These are phyloP conservation scores for Senna tora DNA, from an alignment of 306 rosid species.

Conservation along the genomic window DNA sequence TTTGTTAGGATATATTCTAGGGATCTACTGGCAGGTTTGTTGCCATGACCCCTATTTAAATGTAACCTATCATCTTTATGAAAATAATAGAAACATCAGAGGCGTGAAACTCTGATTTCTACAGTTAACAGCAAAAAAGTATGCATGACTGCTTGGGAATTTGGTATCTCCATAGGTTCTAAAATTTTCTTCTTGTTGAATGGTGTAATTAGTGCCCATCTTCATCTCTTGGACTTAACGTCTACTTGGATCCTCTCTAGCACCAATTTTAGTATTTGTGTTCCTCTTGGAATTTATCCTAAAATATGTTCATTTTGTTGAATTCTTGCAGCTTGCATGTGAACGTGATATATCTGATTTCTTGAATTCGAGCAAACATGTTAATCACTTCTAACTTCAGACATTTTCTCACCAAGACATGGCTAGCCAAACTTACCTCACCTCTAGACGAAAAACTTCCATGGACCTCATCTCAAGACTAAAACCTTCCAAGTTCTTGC, in stretches of 20 bases:
- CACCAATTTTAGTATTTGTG: constrained; percentile 6
- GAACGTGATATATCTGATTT: constrained; percentile 41
- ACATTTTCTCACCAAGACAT: constrained; percentile 41
- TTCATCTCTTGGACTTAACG: constrained; percentile 27
- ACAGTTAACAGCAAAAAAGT: background rate
- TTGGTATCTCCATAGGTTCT: constrained; percentile 4
- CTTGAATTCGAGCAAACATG: constrained; percentile 46
- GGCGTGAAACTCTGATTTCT: no score
- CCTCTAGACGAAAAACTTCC: constrained; percentile 46
- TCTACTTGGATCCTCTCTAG: background rate
- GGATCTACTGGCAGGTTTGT: no score
- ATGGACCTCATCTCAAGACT: constrained; percentile 46
- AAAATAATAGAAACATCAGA: no score
- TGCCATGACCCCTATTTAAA: no score
- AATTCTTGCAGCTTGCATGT: constrained; percentile 63
- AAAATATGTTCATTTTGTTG: constrained; percentile 11
- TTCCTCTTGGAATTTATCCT: background rate
- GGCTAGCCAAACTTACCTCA: constrained; percentile 50
- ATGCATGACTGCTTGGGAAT: constrained; percentile 7
- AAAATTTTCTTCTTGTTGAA: constrained; percentile 28
- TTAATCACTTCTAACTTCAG: constrained; percentile 26
- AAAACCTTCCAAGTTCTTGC: constrained; percentile 48
- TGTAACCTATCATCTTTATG: no score
- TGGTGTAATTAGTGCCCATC: background rate
- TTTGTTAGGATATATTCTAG: no score